Conservation (phyloP, 371 early-diverging fungal genomes). For the Actinomortierella ambigua region DNA sequence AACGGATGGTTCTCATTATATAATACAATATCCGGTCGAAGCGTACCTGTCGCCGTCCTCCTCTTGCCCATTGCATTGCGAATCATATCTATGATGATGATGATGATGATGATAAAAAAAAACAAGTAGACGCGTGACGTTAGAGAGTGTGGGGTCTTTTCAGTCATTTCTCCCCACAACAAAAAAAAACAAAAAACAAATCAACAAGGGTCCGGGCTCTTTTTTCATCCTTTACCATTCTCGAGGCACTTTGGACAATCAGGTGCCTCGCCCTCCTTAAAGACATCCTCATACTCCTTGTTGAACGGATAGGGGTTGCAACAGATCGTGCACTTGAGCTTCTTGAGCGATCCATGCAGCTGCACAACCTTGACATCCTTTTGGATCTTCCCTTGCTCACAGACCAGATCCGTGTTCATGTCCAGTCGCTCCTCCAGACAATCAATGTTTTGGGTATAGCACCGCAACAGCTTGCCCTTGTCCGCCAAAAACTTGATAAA, state of each 20-base stretch:
- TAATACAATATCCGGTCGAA: constrained; percentile 96
- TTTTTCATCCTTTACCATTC: constrained; percentile 29
- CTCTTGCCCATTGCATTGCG: constrained; percentile 79
- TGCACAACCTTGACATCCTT: constrained; percentile 72
- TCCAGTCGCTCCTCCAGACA: constrained; percentile 83
- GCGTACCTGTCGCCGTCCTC: constrained; percentile 75
- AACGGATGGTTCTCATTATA: constrained; percentile 97
- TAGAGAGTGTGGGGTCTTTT: not conserved
- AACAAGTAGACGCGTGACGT: constrained; percentile 1
- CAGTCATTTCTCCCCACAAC: too few species aligned
- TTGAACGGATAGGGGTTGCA: constrained; percentile 65
- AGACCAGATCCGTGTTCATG: constrained; percentile 48
- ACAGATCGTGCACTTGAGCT: constrained; percentile 87
- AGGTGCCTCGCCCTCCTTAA: constrained; percentile 75
- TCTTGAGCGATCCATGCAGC: constrained; percentile 90
- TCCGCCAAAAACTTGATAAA: constrained; percentile 82
- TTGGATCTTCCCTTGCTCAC: constrained; percentile 41
- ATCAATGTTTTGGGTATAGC: constrained; percentile 98
- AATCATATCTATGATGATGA: constrained; percentile 21
- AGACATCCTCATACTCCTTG: constrained; percentile 53
- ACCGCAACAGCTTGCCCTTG: constrained; percentile 77
- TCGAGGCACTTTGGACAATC: constrained; percentile 80
- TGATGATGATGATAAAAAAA: not conserved
- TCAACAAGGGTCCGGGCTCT: not conserved
- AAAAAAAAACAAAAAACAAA: not conserved